A percentile compares a stretch with the other conserved stretches of the same genome.
phyloP scores from a whole-genome alignment of 768 basidiomycete genomes.

The Boletus bicolor region DNA sequence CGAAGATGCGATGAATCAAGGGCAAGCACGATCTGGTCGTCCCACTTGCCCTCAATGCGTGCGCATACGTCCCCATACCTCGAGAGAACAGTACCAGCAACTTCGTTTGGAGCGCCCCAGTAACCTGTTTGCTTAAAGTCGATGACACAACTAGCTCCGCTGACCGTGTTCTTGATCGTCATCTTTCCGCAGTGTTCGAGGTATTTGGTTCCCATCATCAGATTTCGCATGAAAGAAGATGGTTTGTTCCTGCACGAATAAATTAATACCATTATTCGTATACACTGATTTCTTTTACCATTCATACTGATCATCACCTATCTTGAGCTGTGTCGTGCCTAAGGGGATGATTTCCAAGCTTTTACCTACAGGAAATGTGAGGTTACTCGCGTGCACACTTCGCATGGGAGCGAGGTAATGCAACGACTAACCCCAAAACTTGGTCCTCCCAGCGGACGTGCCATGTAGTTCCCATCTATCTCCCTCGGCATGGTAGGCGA shows the following conservation, averaged over 20 bases:
- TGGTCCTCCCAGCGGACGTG: slow-evolving; percentile 80
- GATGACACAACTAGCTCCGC: slow-evolving; percentile 58
- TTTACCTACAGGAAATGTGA: slow-evolving; percentile 53
- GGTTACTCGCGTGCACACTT: slow-evolving; percentile 19
- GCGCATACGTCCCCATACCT: slow-evolving; percentile 51
- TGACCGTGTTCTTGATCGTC: slow-evolving; percentile 62
- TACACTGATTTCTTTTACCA: slow-evolving; percentile 47
- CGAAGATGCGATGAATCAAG: slow-evolving; percentile 66
- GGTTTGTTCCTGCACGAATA: slow-evolving; percentile 65
- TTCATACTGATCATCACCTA: slow-evolving; percentile 63
- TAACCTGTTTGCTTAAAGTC: slow-evolving; percentile 87
- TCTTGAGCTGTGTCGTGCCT: slow-evolving; percentile 64
- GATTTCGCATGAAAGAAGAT: slow-evolving; percentile 83
- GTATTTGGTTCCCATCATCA: slow-evolving; percentile 90
- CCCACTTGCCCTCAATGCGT: slow-evolving; percentile 87
- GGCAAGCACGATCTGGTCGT: slow-evolving; percentile 71
- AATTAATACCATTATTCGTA: not conserved
- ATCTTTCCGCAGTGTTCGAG: slow-evolving; percentile 82
- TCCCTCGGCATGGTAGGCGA: slow-evolving; percentile 85
- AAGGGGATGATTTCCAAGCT: slow-evolving; percentile 83
- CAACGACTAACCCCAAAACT: slow-evolving; percentile 76
- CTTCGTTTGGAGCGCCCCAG: slow-evolving; percentile 74
- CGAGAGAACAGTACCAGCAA: slow-evolving; percentile 59
- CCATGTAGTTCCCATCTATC: slow-evolving; percentile 70
- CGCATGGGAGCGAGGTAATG: slow-evolving; percentile 3